Evolutionary conservation across 305 asterid species (phyloP).

Genomic region (Lippia alba): DNA sequence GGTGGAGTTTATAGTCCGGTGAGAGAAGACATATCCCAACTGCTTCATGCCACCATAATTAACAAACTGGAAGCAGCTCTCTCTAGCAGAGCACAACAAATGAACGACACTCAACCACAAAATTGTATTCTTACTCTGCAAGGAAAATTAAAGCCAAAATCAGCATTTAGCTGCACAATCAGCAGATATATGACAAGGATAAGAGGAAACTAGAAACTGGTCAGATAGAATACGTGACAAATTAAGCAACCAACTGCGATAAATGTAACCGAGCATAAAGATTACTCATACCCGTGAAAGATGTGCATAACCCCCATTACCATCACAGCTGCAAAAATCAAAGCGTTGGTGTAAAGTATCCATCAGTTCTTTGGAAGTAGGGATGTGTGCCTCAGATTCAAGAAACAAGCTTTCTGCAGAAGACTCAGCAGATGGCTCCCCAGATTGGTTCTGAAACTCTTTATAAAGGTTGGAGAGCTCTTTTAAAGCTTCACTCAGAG

Average conservation of each 20-base stretch:
- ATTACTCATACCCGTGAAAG: slow-evolving; percentile 69
- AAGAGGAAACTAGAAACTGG: slow-evolving; percentile 31
- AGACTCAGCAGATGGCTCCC: slow-evolving; percentile 47
- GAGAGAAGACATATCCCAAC: slow-evolving; percentile 67
- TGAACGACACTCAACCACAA: slow-evolving; percentile 72
- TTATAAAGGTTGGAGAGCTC: slow-evolving; percentile 62
- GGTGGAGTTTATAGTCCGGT: slow-evolving; percentile 50
- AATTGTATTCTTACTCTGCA: slow-evolving; percentile 75
- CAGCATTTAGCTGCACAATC: slow-evolving; percentile 16
- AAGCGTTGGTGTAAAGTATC: slow-evolving; percentile 55
- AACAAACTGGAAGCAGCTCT: slow-evolving; percentile 46
- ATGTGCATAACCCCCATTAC: slow-evolving; percentile 53
- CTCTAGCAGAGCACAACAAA: slow-evolving; percentile 83
- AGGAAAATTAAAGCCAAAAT: slow-evolving; percentile 27
- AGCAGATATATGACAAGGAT: slow-evolving; percentile 19
- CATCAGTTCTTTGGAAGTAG: slow-evolving; percentile 75
- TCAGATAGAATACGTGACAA: slow-evolving; percentile 25
- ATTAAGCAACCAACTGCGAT: slow-evolving; percentile 22
- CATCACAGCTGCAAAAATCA: slow-evolving; percentile 46
- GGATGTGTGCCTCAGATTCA: slow-evolving; percentile 56
- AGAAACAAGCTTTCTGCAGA: slow-evolving; percentile 52
- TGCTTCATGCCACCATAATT: slow-evolving; percentile 88
- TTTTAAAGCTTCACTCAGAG: slow-evolving; percentile 60
- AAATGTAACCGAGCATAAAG: slow-evolving; percentile 30
- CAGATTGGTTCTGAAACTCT: slow-evolving; percentile 49